A percentile compares a stretch with the other conserved stretches of the same genome.
phyloP scores from a whole-genome alignment of 2,329 filamentous ascomycete genomes.

The Diaporthe citri region DNA sequence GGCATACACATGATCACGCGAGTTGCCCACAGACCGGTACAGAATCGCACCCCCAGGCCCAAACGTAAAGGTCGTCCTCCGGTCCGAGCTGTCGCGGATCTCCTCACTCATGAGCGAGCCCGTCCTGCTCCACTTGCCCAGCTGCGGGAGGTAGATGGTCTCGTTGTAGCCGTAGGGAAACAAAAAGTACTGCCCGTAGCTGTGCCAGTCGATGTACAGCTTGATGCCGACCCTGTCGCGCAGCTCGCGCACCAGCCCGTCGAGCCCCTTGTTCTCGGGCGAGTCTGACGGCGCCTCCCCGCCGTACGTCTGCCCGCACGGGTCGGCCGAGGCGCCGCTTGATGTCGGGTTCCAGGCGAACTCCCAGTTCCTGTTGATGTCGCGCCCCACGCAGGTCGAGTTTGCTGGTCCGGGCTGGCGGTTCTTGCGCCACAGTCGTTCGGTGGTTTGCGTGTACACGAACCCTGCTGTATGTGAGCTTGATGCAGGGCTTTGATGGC shows the following conservation, averaged over 20 bases:
- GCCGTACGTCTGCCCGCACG: slow-evolving; percentile 64
- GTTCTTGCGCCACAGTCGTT: slow-evolving; percentile 75
- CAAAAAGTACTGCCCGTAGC: slow-evolving; percentile 62
- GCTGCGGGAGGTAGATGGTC: slow-evolving; percentile 58
- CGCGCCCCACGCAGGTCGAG: slow-evolving; percentile 58
- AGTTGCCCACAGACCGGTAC: slow-evolving; percentile 65
- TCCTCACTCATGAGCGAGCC: slow-evolving; percentile 64
- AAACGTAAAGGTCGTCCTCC: slow-evolving; percentile 65
- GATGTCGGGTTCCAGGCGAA: slow-evolving; percentile 43
- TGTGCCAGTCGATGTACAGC: slow-evolving; percentile 59
- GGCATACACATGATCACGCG: slow-evolving; percentile 60
- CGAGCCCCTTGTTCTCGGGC: slow-evolving; percentile 61
- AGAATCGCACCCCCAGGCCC: slow-evolving; percentile 31
- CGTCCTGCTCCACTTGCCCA: slow-evolving; percentile 59
- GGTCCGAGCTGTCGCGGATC: slow-evolving; percentile 54
- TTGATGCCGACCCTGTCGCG: slow-evolving; percentile 48
- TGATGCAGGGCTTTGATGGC: neutral
- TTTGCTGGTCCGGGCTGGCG: slow-evolving; percentile 52
- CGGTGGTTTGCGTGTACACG: slow-evolving; percentile 65
- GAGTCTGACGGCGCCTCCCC: slow-evolving; percentile 58
- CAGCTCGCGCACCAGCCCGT: slow-evolving; percentile 52
- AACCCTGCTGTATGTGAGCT: slow-evolving; percentile 58
- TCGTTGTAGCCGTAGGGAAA: slow-evolving; percentile 72
- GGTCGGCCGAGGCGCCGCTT: slow-evolving; percentile 64
- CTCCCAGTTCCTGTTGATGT: slow-evolving; percentile 68